phyloP scores from a whole-genome alignment of 2,329 filamentous ascomycete species.

The Byssothecium circinans region DNA sequence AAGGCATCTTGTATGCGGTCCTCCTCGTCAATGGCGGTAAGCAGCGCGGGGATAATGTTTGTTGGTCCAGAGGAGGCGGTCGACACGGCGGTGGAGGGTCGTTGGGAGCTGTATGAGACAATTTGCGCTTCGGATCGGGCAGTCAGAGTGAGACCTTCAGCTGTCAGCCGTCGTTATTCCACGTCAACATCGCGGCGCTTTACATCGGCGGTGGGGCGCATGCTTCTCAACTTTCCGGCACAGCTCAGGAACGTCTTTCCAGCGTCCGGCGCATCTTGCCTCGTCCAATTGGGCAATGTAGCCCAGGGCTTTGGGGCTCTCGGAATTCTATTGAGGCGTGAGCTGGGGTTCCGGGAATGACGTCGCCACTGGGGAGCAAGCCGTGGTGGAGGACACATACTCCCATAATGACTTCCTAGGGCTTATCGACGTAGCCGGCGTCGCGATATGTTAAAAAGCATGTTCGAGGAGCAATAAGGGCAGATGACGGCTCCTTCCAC shows the following conservation, averaged over 20 bases:
- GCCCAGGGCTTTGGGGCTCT: slow-evolving; percentile 73
- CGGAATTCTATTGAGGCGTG: slow-evolving; percentile 46
- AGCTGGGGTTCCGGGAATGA: slow-evolving; percentile 33
- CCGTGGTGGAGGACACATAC: slow-evolving; percentile 25
- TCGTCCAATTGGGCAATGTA: slow-evolving; percentile 83
- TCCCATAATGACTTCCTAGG: slow-evolving; percentile 37
- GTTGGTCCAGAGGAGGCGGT: slow-evolving; percentile 37
- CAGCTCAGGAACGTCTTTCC: slow-evolving; percentile 83
- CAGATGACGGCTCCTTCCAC: slow-evolving; percentile 22
- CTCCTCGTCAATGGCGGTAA: slow-evolving; percentile 44
- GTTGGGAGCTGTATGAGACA: slow-evolving; percentile 45
- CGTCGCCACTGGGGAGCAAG: slow-evolving; percentile 23
- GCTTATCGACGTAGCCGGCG: slow-evolving; percentile 28
- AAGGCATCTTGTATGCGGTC: slow-evolving; percentile 60
- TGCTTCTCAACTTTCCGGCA: slow-evolving; percentile 94
- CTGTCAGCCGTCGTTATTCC: slow-evolving; percentile 15
- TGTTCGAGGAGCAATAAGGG: slow-evolving; percentile 32
- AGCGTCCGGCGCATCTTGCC: slow-evolving; percentile 84
- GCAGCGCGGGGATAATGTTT: slow-evolving; percentile 45
- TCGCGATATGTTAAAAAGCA: slow-evolving; percentile 26
- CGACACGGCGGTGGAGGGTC: slow-evolving; percentile 47
- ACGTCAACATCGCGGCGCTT: no score
- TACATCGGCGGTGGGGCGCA: slow-evolving; percentile 83
- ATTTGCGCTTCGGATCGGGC: slow-evolving; percentile 52
- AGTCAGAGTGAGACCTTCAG: slow-evolving; percentile 49